These are phyloP conservation scores for Aspergillus fijiensis DNA, from an alignment of 2,329 filamentous ascomycete genomes.

Conservation along the genomic window DNA sequence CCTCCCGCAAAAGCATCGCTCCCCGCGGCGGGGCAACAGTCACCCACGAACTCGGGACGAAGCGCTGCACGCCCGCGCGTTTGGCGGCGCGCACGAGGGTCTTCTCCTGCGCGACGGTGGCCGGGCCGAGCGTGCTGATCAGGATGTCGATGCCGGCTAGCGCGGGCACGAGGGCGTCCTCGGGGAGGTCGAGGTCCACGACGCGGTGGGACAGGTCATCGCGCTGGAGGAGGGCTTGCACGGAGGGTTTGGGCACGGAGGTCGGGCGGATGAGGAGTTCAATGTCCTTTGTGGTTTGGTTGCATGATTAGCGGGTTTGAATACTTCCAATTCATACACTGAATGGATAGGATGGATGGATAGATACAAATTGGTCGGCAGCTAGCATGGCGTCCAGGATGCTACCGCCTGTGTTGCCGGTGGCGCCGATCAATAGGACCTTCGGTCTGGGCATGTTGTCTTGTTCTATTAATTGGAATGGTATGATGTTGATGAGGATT, in stretches of 20 bases:
- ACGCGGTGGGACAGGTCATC: constrained; percentile 42
- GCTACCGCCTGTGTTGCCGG: constrained; percentile 29
- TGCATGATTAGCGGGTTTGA: neutral
- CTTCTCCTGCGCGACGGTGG: constrained; percentile 34
- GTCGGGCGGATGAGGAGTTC: constrained; percentile 42
- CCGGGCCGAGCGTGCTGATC: constrained; percentile 37
- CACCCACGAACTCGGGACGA: constrained; percentile 48
- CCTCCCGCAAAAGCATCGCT: constrained; percentile 34
- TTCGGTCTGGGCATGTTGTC: neutral
- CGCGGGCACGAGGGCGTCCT: neutral
- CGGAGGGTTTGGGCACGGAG: constrained; percentile 44
- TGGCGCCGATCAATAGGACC: constrained; percentile 28
- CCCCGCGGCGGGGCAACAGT: constrained; percentile 40
- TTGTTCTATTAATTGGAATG: neutral
- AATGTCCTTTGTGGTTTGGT: constrained; percentile 37
- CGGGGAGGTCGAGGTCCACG: neutral
- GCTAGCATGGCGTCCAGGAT: constrained; percentile 27
- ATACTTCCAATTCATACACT: no score
- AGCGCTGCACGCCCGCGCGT: constrained; percentile 47
- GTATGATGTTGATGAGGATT: neutral
- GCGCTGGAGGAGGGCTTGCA: constrained; percentile 31
- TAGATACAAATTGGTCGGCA: constrained; percentile 21
- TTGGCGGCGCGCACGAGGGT: constrained; percentile 46
- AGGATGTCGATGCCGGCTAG: constrained; percentile 39
- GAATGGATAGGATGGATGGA: no score